phyloP scores from a whole-genome alignment of 176 grass and related monocot species.

The Eragrostis curvula region DNA sequence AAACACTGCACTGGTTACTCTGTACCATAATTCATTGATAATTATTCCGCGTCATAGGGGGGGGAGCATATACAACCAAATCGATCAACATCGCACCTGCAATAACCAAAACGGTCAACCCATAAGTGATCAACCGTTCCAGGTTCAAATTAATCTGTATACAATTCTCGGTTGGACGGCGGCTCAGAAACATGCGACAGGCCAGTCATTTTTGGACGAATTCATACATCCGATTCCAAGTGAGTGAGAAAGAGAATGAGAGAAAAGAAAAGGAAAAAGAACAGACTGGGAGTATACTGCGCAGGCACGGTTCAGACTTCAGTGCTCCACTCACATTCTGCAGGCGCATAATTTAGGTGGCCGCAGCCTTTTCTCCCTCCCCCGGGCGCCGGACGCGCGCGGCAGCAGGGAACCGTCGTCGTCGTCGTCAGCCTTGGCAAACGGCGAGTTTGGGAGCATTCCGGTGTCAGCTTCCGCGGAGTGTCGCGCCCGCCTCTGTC shows the following conservation, averaged over 20 bases:
- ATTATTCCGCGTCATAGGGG: not conserved
- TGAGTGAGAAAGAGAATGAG: not conserved
- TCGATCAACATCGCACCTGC: not conserved
- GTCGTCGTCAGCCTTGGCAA: conserved; percentile 20
- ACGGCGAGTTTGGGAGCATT: conserved; percentile 39
- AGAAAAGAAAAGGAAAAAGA: not conserved
- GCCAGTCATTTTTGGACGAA: not conserved
- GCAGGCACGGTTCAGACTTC: conserved; percentile 15
- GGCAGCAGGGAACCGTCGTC: not conserved
- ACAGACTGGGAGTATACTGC: not conserved
- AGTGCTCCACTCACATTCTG: not conserved
- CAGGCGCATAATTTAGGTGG: conserved; percentile 36
- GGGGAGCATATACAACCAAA: not conserved
- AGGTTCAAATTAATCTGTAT: not conserved
- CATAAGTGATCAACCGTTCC: not conserved
- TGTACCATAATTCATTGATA: not conserved
- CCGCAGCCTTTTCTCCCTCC: conserved; percentile 6
- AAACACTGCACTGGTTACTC: not conserved
- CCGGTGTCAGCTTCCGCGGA: conserved; percentile 37
- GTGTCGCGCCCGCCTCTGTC: conserved; percentile 11
- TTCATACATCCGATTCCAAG: too few species aligned
- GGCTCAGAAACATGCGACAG: not conserved
- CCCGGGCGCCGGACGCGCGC: conserved; percentile 1
- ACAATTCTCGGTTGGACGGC: not conserved
- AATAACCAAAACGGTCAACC: not conserved